Conservation (phyloP, 2,329 filamentous ascomycete species). For the Stagonosporopsis tanaceti region DNA sequence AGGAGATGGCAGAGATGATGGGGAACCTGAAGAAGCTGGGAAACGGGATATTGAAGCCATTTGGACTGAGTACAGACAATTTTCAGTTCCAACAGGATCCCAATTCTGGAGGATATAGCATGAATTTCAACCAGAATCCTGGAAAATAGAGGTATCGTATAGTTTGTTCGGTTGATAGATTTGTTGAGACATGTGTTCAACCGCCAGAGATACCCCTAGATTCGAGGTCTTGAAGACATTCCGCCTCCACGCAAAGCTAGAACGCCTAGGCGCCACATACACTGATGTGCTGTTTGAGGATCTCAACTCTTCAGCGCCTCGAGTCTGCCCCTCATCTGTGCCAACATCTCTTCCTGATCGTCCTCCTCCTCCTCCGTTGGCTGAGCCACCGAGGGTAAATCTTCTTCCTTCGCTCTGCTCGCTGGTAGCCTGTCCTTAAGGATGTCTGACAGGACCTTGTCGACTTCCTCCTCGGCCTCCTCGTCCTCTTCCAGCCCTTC, state of each 20-base stretch:
- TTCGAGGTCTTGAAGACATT: neutral
- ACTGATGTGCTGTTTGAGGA: neutral
- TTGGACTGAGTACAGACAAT: conserved; percentile 91
- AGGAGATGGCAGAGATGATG: conserved; percentile 97
- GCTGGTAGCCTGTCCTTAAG: conserved; percentile 82
- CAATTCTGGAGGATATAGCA: conserved; percentile 87
- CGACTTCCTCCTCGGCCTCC: conserved; percentile 78
- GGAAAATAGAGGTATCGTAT: conserved; percentile 11
- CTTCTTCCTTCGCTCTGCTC: conserved; percentile 63
- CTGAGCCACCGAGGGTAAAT: conserved; percentile 60
- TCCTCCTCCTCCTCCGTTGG: conserved; percentile 78
- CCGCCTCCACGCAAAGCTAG: neutral
- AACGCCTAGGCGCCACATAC: neutral
- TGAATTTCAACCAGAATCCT: conserved; percentile 76
- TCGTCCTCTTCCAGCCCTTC: conserved; percentile 77
- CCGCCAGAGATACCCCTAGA: conserved; percentile 15
- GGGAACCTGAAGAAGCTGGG: conserved; percentile 91
- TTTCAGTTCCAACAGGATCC: conserved; percentile 95
- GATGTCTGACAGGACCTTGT: conserved; percentile 91
- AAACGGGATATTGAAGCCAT: conserved; percentile 90
- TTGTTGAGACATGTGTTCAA: neutral
- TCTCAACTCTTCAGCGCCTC: conserved; percentile 89
- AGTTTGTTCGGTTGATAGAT: neutral
- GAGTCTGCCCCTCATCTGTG: conserved; percentile 90
- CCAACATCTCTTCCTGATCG: conserved; percentile 87